Evolutionary conservation across 1,139 yeast genomes (phyloP), one percentile per base, ranked within the genome.

Genomic region (Candida sojae): DNA sequence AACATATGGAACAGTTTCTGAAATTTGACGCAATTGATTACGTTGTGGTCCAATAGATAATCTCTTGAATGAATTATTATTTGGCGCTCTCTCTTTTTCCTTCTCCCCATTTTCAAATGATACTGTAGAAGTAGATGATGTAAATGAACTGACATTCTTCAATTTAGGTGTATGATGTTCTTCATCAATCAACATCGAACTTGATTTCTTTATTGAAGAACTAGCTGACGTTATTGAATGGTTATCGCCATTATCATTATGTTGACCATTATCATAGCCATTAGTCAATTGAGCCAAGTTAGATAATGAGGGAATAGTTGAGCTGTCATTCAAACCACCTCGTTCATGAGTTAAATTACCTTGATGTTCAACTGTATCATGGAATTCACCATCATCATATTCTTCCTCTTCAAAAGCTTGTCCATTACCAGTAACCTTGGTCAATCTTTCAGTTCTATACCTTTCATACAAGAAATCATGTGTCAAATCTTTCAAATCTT

Each of bases 401-500:
- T 47, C 53, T 17, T 58, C 68, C 11, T 64, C 70, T 28, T 60
- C 66, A 17, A 57, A 53, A n/a, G 25, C 47, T n/a, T 55, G 53
- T 12, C 55, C 59, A 40, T 64, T 65, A 21, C 68, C 70, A 7
- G 80, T 74, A 35, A 76, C 81, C 54, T 70, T 71, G 35, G 76
- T 71, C 56, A 92, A 79, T 43, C 95, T 85, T 62, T 88, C 96
- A 4, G 98, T 89, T 72, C 99, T 86, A 69, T 93, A 93, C 53
- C 86, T 84, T 67, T 93, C 99, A 65, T 93, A 93, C 54, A 92
- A 75, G 59, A 88, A 83, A 63, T 91, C 97, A 63, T 91, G 97
- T 23, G 98, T 93, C 63, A 86, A 82, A 62, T 93, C 98, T 67
- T 92, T 89, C 67, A 93, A 80, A 64, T 93, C 99, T 62, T 88